phyloP scores from a whole-genome alignment of 768 basidiomycete genomes.

The Lanmaoa rubissima region DNA sequence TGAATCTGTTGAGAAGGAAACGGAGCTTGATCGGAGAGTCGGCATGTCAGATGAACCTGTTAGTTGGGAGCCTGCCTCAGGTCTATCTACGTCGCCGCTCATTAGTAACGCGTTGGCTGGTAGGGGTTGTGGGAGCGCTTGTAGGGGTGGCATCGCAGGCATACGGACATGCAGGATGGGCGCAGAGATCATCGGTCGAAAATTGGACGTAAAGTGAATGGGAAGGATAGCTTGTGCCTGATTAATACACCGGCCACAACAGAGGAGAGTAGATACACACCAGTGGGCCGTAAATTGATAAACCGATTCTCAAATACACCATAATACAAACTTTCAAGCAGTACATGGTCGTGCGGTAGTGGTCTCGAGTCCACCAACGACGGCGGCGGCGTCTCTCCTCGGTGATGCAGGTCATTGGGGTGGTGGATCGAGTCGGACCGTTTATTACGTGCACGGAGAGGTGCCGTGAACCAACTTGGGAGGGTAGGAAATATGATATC shows the following conservation, averaged over 20 bases:
- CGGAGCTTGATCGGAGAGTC: constrained; percentile 40
- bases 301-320: constrained; percentile 71
- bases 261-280: constrained; percentile 35
- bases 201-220: constrained; percentile 68
- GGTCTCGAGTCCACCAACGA: constrained; percentile 34
- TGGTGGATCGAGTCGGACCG: constrained; percentile 49
- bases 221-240: constrained; percentile 56
- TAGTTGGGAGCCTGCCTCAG: constrained; percentile 21
- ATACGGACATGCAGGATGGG: constrained; percentile 65
- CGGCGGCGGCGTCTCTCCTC: constrained; percentile 31
- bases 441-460: constrained; percentile 53
- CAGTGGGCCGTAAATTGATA: constrained; percentile 67
- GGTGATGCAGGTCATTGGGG: constrained; percentile 44
- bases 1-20: constrained; percentile 52
- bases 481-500: constrained; percentile 76
- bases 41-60: constrained; percentile 11
- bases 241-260: constrained; percentile 4
- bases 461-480: constrained; percentile 75
- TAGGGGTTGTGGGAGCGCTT: constrained; percentile 38
- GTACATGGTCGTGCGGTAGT: constrained; percentile 61
- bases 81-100: constrained; percentile 25
- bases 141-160: constrained; percentile 66
- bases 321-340: constrained; percentile 64
- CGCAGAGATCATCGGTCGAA: constrained; percentile 59
- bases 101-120: constrained; percentile 26